A percentile compares a stretch with the other conserved stretches of the same genome.
These are phyloP conservation scores for Gentiana macrophylla DNA, from an alignment of 257 asterid species.

Conservation along the genomic window DNA sequence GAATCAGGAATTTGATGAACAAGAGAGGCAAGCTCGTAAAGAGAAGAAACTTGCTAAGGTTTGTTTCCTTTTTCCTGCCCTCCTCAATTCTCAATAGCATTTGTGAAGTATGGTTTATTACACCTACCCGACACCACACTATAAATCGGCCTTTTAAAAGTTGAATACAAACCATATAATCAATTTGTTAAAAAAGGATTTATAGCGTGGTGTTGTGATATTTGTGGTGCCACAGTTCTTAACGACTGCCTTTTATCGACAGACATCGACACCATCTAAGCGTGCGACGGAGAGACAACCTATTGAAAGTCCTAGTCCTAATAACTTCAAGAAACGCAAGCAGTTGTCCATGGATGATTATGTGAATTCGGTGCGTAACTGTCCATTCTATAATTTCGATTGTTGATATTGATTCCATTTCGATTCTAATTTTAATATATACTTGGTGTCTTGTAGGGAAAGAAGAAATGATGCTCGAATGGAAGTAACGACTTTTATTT, in stretches of 20 bases:
- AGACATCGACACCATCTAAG: constrained; percentile 64
- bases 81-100: not conserved
- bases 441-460: constrained; percentile 38
- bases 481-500: too few relatives aligned
- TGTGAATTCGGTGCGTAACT: constrained; percentile 45
- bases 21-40: constrained; percentile 96
- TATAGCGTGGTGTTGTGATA: too few relatives aligned
- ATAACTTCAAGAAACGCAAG: constrained; percentile 61
- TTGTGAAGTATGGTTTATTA: not conserved
- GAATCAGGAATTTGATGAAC: constrained; percentile 91
- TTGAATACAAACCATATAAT: too few relatives aligned
- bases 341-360: constrained; percentile 76
- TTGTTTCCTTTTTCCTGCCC: not conserved
- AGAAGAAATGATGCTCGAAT: constrained; percentile 35
- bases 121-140: too few relatives aligned
- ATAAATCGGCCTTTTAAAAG: too few relatives aligned
- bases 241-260: constrained; percentile 4
- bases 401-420: not conserved
- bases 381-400: not conserved
- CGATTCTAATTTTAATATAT: not conserved
- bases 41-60: constrained; percentile 95
- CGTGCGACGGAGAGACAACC: constrained; percentile 66
- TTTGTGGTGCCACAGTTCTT: not conserved
- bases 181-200: too few relatives aligned
- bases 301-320: constrained; percentile 82